Conservation (phyloP, 768 basidiomycete genomes). For the Macrolepiota albuminosa region DNA sequence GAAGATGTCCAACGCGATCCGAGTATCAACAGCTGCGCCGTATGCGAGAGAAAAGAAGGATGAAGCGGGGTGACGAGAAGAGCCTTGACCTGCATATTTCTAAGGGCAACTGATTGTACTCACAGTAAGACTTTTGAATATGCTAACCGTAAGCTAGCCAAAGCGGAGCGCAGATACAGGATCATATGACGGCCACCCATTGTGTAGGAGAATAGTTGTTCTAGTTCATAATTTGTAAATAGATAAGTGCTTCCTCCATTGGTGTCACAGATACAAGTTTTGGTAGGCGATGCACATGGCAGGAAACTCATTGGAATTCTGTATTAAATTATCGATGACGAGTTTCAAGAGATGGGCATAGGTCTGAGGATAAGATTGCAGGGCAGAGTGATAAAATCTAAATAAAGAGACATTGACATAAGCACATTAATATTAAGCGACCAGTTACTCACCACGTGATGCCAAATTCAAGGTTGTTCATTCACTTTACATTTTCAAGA, state of each 20-base stretch:
- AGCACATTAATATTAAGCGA: no score
- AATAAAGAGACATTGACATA: no score
- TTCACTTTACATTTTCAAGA: not conserved
- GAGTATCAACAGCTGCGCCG: slow-evolving; percentile 11
- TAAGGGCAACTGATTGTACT: not conserved
- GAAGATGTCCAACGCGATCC: slow-evolving; percentile 21
- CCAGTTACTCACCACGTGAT: no score
- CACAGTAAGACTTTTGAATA: not conserved
- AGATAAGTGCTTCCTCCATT: no score
- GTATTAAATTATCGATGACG: not conserved
- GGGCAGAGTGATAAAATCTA: no score
- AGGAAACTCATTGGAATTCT: not conserved
- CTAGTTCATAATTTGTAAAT: not conserved
- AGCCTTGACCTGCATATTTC: slow-evolving; percentile 10
- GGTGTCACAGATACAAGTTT: no score
- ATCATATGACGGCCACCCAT: no score
- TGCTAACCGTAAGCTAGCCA: not conserved
- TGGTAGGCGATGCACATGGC: not conserved
- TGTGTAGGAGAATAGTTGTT: not conserved
- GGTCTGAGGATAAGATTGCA: no score
- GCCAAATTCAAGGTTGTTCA: not conserved
- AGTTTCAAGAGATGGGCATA: no score
- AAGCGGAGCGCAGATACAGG: not conserved
- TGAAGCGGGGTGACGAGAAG: slow-evolving; percentile 17
- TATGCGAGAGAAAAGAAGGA: slow-evolving; percentile 17